Conservation (phyloP, 2,329 filamentous ascomycete genomes). For the Colletotrichum camelliae region DNA sequence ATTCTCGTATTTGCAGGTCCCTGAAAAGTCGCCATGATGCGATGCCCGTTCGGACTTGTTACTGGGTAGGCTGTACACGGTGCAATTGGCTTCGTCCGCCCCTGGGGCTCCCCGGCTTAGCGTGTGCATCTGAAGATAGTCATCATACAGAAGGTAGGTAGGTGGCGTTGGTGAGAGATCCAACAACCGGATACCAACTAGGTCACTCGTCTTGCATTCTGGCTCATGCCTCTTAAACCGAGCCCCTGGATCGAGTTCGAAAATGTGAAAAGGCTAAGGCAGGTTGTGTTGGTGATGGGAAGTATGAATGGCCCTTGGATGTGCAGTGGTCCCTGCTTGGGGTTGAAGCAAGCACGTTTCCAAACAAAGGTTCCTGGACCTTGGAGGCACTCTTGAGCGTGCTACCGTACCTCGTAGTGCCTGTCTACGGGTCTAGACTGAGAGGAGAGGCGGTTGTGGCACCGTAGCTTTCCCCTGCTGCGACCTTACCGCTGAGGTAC, state of each 20-base stretch:
- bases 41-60: neutral
- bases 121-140: neutral
- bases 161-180: too few species aligned
- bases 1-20: neutral
- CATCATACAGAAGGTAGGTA: neutral
- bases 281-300: neutral
- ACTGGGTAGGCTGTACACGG: neutral
- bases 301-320: neutral
- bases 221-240: too few species aligned
- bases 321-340: neutral
- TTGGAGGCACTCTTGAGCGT: neutral
- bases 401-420: neutral
- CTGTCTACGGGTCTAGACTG: neutral
- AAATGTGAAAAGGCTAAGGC: neutral
- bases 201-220: neutral
- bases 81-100: neutral
- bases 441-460: neutral
- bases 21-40: neutral
- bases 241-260: neutral
- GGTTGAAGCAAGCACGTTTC: conserved; percentile 16
- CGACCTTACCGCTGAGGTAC: neutral
- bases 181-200: neutral
- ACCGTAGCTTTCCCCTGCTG: neutral
- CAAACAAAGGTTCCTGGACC: conserved; percentile 10
- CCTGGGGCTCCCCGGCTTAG: neutral